A percentile compares a stretch with the other conserved stretches of the same genome.
These are phyloP conservation scores for Oryza glaberrima DNA, from an alignment of 176 grass and related monocot genomes.

Conservation along the genomic window DNA sequence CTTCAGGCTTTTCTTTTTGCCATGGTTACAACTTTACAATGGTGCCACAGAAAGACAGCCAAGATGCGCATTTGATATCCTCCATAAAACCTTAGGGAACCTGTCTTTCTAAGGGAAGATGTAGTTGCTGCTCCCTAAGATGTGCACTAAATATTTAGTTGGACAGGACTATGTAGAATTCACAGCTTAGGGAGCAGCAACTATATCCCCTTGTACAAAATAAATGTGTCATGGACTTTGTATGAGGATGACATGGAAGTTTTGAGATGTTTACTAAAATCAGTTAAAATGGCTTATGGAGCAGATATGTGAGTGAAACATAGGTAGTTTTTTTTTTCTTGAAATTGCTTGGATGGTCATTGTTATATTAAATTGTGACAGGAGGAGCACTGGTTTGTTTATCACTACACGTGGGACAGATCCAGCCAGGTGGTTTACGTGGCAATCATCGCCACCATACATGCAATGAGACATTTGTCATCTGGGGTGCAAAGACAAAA, in stretches of 20 bases:
- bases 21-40: neutral
- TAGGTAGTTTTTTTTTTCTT: neutral
- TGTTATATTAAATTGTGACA: constrained; percentile 28
- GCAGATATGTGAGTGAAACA: neutral
- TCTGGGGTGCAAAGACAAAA: constrained; percentile 94
- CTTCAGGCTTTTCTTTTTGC: neutral
- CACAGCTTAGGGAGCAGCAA: neutral
- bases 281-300: neutral
- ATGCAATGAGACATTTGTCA: constrained; percentile 91
- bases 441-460: constrained; percentile 92
- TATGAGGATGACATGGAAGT: neutral
- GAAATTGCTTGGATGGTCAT: neutral
- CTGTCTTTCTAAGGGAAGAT: too few relatives aligned
- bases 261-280: neutral
- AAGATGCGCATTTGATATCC: neutral
- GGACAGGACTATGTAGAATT: neutral
- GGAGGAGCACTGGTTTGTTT: constrained; percentile 77
- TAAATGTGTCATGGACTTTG: neutral
- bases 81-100: neutral
- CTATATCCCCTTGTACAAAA: neutral
- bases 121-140: too few relatives aligned
- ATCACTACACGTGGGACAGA: constrained; percentile 75
- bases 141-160: neutral
- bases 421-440: constrained; percentile 82
- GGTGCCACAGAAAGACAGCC: neutral